Evolutionary conservation across 768 basidiomycete species (phyloP).

Genomic region (Pleurotus djamor): DNA sequence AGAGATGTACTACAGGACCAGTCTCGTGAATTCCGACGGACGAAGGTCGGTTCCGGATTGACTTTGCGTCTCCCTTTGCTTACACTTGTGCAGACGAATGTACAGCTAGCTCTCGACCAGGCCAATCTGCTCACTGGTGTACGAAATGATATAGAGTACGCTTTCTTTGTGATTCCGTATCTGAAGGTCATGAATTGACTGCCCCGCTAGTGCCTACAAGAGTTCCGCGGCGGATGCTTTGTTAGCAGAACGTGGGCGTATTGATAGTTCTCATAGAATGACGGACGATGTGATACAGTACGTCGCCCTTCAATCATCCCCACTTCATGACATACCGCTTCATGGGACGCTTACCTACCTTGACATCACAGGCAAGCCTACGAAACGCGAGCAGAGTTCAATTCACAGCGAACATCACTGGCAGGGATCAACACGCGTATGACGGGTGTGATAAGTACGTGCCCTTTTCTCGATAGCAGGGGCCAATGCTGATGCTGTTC

Average conservation of each 20-base stretch:
- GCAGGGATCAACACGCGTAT: slow-evolving; percentile 83
- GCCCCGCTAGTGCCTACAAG: slow-evolving; percentile 75
- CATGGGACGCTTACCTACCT: slow-evolving; percentile 6
- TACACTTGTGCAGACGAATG: slow-evolving; percentile 54
- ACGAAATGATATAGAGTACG: slow-evolving; percentile 93
- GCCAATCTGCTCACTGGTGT: slow-evolving; percentile 88
- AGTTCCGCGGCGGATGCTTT: slow-evolving; percentile 85
- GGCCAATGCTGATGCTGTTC: background rate
- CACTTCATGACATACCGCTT: background rate
- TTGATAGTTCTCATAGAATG: slow-evolving; percentile 94
- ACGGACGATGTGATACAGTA: slow-evolving; percentile 89
- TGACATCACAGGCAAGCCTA: slow-evolving; percentile 79
- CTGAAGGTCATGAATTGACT: background rate
- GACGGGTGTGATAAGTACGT: slow-evolving; percentile 77
- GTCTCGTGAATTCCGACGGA: slow-evolving; percentile 78
- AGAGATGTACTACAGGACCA: slow-evolving; percentile 89
- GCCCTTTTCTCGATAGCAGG: background rate
- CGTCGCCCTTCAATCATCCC: slow-evolving; percentile 21
- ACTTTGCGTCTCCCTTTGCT: background rate
- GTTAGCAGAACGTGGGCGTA: slow-evolving; percentile 82
- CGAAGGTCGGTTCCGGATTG: slow-evolving; percentile 54
- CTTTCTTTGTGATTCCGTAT: slow-evolving; percentile 2
- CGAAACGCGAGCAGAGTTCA: slow-evolving; percentile 92
- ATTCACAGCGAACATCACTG: slow-evolving; percentile 74
- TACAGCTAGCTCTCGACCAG: slow-evolving; percentile 80